Evolutionary conservation across 768 basidiomycete genomes (phyloP).

Genomic region (Suillus americanus): DNA sequence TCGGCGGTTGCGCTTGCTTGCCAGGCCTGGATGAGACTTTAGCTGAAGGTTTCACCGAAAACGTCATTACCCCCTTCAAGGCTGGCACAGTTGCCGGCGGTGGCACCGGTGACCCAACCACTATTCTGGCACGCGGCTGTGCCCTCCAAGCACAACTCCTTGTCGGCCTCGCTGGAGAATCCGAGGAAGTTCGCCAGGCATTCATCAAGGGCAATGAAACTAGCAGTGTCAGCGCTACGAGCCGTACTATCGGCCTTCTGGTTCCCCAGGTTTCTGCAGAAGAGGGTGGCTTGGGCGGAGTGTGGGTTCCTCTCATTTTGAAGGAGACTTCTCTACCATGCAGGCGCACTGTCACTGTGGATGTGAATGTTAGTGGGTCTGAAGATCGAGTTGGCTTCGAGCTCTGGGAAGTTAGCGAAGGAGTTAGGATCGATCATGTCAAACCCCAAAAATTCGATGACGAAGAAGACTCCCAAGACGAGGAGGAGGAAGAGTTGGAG

Average conservation of each 20-base stretch:
- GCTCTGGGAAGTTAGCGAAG: constrained; percentile 76
- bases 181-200: constrained; percentile 49
- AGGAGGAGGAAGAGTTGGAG: constrained; percentile 58
- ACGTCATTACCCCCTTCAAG: constrained; percentile 63
- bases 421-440: constrained; percentile 60
- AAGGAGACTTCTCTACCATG: constrained; percentile 73
- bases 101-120: constrained; percentile 74
- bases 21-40: constrained; percentile 71
- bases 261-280: constrained; percentile 50
- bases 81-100: constrained; percentile 69
- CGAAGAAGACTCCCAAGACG: constrained; percentile 48
- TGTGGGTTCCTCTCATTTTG: constrained; percentile 65
- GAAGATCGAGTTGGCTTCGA: constrained; percentile 54
- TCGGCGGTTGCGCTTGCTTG: constrained; percentile 72
- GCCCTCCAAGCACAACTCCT: constrained; percentile 73
- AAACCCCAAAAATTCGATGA: constrained; percentile 44
- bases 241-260: constrained; percentile 62
- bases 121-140: constrained; percentile 74
- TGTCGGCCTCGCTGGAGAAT: constrained; percentile 43
- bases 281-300: constrained; percentile 51
- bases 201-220: constrained; percentile 44
- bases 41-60: constrained; percentile 55
- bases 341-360: constrained; percentile 57
- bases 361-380: constrained; percentile 48
- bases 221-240: constrained; percentile 53